These are phyloP conservation scores for Beauveria pseudobassiana DNA, from an alignment of 2,329 filamentous ascomycete species.

Conservation along the genomic window DNA sequence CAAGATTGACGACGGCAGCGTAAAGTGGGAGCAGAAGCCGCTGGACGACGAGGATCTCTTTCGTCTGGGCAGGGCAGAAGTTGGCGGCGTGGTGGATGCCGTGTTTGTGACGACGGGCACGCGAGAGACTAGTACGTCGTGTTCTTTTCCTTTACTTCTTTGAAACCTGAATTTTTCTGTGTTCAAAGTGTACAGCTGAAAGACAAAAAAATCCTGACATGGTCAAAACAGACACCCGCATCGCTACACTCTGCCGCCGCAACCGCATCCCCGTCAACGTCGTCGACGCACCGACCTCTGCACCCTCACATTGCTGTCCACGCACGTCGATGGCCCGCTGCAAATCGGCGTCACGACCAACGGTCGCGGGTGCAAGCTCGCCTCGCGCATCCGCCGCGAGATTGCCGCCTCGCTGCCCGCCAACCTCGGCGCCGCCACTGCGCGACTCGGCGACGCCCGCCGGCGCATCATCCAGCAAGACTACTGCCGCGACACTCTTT, in stretches of 20 bases:
- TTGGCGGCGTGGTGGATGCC: conserved; percentile 73
- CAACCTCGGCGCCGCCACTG: conserved; percentile 69
- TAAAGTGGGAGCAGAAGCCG: conserved; percentile 56
- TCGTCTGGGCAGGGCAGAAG: conserved; percentile 70
- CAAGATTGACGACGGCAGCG: conserved; percentile 57
- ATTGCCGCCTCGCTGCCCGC: conserved; percentile 72
- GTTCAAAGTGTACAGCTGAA: not conserved
- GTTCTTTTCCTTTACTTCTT: not conserved
- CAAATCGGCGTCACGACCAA: conserved; percentile 96
- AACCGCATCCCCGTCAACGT: conserved; percentile 90
- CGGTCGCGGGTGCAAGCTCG: conserved; percentile 87
- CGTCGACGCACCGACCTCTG: conserved; percentile 78
- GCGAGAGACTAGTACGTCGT: conserved; percentile 31
- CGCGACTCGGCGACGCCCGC: conserved; percentile 66
- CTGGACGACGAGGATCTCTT: conserved; percentile 69
- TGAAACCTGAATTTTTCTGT: too few species aligned
- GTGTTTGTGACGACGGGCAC: conserved; percentile 74
- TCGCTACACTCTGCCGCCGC: conserved; percentile 67
- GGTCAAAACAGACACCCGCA: conserved; percentile 34
- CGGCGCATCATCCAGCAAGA: conserved; percentile 69
- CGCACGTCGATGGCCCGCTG: conserved; percentile 80
- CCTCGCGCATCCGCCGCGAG: conserved; percentile 80
- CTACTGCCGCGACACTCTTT: conserved; percentile 41
- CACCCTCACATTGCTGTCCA: conserved; percentile 83
- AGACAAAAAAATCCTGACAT: not conserved